Conservation (phyloP, 164 flowering plant species). For the Magnolia changhungtana region DNA sequence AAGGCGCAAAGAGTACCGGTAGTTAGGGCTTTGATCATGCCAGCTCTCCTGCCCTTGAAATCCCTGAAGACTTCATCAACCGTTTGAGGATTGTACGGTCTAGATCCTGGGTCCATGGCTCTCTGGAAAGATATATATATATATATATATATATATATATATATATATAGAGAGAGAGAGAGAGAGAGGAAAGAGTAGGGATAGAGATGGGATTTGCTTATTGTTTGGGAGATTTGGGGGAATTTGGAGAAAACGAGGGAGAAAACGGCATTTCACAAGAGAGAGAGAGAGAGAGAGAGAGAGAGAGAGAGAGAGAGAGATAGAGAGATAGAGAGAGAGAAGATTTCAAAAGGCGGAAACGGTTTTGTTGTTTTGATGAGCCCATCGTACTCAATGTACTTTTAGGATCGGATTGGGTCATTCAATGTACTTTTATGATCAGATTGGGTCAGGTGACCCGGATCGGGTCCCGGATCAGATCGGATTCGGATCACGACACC, state of each 20-base stretch:
- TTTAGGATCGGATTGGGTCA: too few species aligned
- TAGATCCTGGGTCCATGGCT: constrained; percentile 45
- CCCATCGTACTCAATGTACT: too few species aligned
- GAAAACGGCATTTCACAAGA: constrained; percentile 1
- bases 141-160: too few species aligned
- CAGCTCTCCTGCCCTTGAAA: constrained; percentile 69
- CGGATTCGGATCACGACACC: too few species aligned
- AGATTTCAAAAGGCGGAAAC: too few species aligned
- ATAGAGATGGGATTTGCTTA: too few species aligned
- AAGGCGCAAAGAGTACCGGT: constrained; percentile 32
- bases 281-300: constrained; percentile 5
- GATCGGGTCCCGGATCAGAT: too few species aligned
- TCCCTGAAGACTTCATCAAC: constrained; percentile 74
- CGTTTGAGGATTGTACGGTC: constrained; percentile 62
- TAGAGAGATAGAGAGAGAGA: too few species aligned
- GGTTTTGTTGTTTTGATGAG: too few species aligned
- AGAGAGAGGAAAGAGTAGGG: neutral
- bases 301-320: too few species aligned
- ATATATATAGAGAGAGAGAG: neutral
- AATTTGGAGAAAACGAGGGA: neutral
- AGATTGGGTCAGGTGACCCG: too few species aligned
- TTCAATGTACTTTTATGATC: too few species aligned
- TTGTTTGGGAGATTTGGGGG: neutral
- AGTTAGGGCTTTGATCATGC: constrained; percentile 71
- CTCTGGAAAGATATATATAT: neutral